Evolutionary conservation across 345 rosid species (phyloP).

Genomic region (Brassica napus): DNA sequence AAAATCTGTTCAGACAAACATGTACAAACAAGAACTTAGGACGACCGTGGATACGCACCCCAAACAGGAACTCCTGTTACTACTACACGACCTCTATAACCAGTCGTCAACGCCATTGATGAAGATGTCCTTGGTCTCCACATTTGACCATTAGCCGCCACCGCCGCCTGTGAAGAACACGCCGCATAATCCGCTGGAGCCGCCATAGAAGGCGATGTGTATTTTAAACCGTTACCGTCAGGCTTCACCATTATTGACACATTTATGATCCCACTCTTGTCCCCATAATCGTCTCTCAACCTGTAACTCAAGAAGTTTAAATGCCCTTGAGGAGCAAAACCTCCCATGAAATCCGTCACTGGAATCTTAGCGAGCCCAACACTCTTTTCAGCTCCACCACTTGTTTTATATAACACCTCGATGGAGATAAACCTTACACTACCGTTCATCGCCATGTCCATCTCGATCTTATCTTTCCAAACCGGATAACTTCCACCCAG

Average conservation of each 20-base stretch:
- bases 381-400: constrained; percentile 30
- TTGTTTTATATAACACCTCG: constrained; percentile 46
- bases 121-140: constrained; percentile 29
- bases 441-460: constrained; percentile 44
- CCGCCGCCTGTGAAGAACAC: constrained; percentile 32
- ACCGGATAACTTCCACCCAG: constrained; percentile 53
- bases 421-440: constrained; percentile 43
- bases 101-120: constrained; percentile 21
- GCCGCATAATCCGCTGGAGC: neutral
- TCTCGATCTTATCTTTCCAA: constrained; percentile 58
- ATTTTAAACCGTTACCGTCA: neutral
- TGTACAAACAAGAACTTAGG: neutral
- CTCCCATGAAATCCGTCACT: constrained; percentile 57
- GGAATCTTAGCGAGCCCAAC: constrained; percentile 56
- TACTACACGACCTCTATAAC: constrained; percentile 23
- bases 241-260: constrained; percentile 58
- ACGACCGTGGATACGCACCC: constrained; percentile 25
- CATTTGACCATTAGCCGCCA: constrained; percentile 20
- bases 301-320: constrained; percentile 73
- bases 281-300: constrained; percentile 49
- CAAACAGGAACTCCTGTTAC: constrained; percentile 57
- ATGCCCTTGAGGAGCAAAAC: constrained; percentile 49
- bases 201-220: neutral
- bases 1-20: constrained; percentile 8
- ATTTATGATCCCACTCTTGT: constrained; percentile 59